These are phyloP conservation scores for Scedosporium minutisporum DNA, from an alignment of 2,329 filamentous ascomycete species.

Conservation along the genomic window DNA sequence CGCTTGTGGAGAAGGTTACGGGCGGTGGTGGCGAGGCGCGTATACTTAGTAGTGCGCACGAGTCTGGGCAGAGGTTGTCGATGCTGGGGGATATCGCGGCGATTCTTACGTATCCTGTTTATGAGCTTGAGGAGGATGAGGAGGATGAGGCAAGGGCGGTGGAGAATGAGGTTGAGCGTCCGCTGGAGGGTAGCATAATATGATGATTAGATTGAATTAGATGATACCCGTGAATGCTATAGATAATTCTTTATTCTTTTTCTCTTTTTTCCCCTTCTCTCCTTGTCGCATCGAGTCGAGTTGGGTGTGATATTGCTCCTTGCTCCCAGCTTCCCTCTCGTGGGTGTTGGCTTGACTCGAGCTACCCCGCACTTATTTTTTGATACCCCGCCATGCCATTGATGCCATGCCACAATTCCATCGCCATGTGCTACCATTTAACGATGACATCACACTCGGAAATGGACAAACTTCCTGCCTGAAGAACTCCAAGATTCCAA, in stretches of 20 bases:
- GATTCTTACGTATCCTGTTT: slow-evolving; percentile 79
- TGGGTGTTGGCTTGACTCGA: too few relatives aligned
- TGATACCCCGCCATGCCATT: too few relatives aligned
- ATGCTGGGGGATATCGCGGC: slow-evolving; percentile 81
- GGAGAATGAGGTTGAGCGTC: slow-evolving; percentile 8
- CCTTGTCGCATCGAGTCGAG: too few relatives aligned
- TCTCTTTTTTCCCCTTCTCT: not conserved
- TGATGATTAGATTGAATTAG: not conserved
- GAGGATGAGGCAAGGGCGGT: slow-evolving; percentile 27
- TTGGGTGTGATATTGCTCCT: too few relatives aligned
- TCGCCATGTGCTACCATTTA: too few relatives aligned
- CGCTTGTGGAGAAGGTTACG: slow-evolving; percentile 78
- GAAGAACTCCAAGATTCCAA: too few relatives aligned
- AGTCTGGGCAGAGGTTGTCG: slow-evolving; percentile 79
- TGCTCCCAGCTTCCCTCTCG: too few relatives aligned
- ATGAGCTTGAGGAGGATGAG: slow-evolving; percentile 67
- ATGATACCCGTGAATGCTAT: not conserved
- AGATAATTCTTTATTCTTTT: not conserved
- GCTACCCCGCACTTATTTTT: too few relatives aligned
- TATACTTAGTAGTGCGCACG: slow-evolving; percentile 79
- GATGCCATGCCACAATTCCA: too few relatives aligned
- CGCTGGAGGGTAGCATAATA: slow-evolving; percentile 9
- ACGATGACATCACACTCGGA: too few relatives aligned
- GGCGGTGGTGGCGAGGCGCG: slow-evolving; percentile 78
- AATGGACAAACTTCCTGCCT: too few relatives aligned